These are phyloP conservation scores for Debaryomyces maramus DNA, from an alignment of 805 yeast species.

Conservation along the genomic window DNA sequence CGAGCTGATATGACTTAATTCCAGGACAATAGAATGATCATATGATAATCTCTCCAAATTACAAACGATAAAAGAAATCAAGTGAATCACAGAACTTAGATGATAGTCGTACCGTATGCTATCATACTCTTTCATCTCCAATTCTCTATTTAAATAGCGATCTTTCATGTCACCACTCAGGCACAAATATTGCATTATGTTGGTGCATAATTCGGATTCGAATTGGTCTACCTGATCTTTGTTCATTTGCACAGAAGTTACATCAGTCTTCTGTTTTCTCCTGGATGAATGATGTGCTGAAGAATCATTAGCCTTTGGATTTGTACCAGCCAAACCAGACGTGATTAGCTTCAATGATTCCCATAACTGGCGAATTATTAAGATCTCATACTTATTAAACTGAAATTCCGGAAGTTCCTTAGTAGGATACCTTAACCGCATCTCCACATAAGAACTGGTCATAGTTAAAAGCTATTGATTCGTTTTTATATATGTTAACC, in stretches of 20 bases:
- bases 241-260: background rate
- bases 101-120: constrained; percentile 15
- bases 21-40: constrained; percentile 5
- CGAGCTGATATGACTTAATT: constrained; percentile 14
- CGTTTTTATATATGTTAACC: too few species aligned
- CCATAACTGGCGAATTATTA: too few species aligned
- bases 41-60: constrained; percentile 10
- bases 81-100: constrained; percentile 15
- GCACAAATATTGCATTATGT: background rate
- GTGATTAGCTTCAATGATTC: too few species aligned
- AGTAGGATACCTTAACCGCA: too few species aligned
- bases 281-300: too few species aligned
- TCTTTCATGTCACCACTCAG: background rate
- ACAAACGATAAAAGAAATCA: constrained; percentile 14
- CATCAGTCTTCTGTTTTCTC: too few species aligned
- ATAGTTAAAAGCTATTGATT: too few species aligned
- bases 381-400: too few species aligned
- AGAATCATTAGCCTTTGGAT: background rate
- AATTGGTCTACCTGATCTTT: background rate
- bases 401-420: too few species aligned
- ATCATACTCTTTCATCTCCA: constrained; percentile 4
- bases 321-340: background rate
- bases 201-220: background rate
- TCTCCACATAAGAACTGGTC: too few species aligned
- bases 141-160: background rate